Base-by-base conservation (phyloP, 805 yeast genomes). In the Torulaspora maleeae region DNA sequence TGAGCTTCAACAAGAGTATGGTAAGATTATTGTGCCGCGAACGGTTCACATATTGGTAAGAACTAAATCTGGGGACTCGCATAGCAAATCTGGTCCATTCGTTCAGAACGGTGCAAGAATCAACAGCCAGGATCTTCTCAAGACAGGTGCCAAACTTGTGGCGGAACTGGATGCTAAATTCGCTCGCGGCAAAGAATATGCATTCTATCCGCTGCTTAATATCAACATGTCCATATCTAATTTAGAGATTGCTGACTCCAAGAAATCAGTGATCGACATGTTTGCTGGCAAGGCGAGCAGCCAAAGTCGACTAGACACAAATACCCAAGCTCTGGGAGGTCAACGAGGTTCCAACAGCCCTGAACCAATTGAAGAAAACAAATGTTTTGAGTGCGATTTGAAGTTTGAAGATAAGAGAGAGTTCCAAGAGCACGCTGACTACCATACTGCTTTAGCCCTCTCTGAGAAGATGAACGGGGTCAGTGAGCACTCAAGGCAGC, bases 1-100 rank as follows among this genome's bases (percentile, higher is more conserved):
- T 24, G 98, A 91, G 54, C 57, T 83, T 16, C 90, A 86, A 50
- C 95, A 88, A 54, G 72, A 73, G 48, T 61, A 61, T 43, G 58
- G 55, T 16, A 61, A 58, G 41, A 47, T 61, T 0, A 44, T 64
- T 8, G 59, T 79, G 27, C 83, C 84, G 7, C 72, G 70, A 48
- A 77, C 83, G 0, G 49, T 77, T 2, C 61, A 70, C 11, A 53
- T 76, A 1, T 68, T 64, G 28, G 48, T 75, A 3, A 64, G 65
- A 38, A 64, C 72, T 2, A 47, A 44, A 10, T 41, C 43, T 1
- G 50, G 48, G 19, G 54, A 53, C 27, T 44, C 50, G 2, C 52
- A 52, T 29, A 50, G 60, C 12, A 59, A 60, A 47, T 56, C 63
- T 7, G 49, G 52, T 3, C 54, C 54, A 10, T 24, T 60, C 8